Conservation (phyloP, 2,329 filamentous ascomycete genomes). For the Colletotrichum trifolii region DNA sequence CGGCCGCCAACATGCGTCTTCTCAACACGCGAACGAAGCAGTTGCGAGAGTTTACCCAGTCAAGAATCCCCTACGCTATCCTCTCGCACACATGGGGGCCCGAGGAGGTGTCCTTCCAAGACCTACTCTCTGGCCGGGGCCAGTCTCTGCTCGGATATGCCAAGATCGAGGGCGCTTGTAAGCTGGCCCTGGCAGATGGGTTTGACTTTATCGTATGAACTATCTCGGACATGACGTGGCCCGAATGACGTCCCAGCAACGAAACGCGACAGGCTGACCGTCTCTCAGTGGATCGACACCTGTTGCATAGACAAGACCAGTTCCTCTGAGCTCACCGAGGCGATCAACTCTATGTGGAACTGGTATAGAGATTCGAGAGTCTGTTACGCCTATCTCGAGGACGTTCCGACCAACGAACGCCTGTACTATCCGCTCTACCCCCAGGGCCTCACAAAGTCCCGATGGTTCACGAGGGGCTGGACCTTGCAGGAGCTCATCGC, state of each 20-base stretch:
- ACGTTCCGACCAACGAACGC: background rate
- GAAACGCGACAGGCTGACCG: background rate
- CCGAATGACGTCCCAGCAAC: background rate
- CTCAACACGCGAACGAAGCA: constrained; percentile 28
- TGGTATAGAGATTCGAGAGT: background rate
- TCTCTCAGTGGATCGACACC: constrained; percentile 34
- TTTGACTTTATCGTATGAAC: constrained; percentile 24
- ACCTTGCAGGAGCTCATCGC: constrained; percentile 35
- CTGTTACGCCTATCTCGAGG: background rate
- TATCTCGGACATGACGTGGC: background rate
- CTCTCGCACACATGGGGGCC: constrained; percentile 43
- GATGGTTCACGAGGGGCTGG: constrained; percentile 36
- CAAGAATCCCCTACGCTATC: constrained; percentile 40
- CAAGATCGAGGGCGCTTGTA: constrained; percentile 26
- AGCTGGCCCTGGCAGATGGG: constrained; percentile 7
- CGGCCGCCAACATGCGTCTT: constrained; percentile 28
- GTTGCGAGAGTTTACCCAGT: constrained; percentile 28
- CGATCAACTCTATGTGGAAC: constrained; percentile 25
- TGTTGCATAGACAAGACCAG: constrained; percentile 14
- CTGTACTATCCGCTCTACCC: background rate
- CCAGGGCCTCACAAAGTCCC: background rate
- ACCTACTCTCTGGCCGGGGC: constrained; percentile 25
- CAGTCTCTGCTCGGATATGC: constrained; percentile 6
- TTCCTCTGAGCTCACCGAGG: constrained; percentile 15
- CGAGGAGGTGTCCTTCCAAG: constrained; percentile 39